Conservation (phyloP, 2,329 filamentous ascomycete species). For the Penicillium sp. region DNA sequence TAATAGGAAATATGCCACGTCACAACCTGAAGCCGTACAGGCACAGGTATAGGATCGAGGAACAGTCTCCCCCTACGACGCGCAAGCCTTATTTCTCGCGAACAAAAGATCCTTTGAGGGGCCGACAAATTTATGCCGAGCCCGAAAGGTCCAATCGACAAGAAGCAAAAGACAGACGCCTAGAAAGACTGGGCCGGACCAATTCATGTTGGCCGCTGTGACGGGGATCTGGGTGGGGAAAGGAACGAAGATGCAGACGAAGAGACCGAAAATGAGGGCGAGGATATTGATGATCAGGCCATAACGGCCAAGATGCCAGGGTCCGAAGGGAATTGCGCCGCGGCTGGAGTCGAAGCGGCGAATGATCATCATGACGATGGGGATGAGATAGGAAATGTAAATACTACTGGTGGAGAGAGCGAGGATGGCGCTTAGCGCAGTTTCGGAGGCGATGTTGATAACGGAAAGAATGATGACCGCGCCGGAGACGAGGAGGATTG, state of each 20-base stretch:
- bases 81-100: not conserved
- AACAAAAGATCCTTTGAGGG: constrained; percentile 7
- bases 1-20: too few relatives aligned
- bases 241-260: constrained; percentile 28
- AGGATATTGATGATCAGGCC: constrained; percentile 30
- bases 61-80: not conserved
- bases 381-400: constrained; percentile 38
- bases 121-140: constrained; percentile 8
- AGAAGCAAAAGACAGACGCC: constrained; percentile 9
- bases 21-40: not conserved
- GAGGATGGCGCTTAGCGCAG: constrained; percentile 37
- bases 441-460: constrained; percentile 37
- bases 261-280: constrained; percentile 29
- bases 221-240: constrained; percentile 33
- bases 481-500: constrained; percentile 29
- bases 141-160: constrained; percentile 11
- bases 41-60: too few relatives aligned
- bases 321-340: constrained; percentile 20
- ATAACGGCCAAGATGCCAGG: constrained; percentile 27
- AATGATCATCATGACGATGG: constrained; percentile 31
- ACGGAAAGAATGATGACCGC: constrained; percentile 32
- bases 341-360: constrained; percentile 23
- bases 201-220: constrained; percentile 36
- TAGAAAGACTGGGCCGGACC: constrained; percentile 31
- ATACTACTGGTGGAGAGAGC: constrained; percentile 35